These are phyloP conservation scores for Amanita subjunquillea DNA, from an alignment of 768 basidiomycete genomes.

Conservation along the genomic window DNA sequence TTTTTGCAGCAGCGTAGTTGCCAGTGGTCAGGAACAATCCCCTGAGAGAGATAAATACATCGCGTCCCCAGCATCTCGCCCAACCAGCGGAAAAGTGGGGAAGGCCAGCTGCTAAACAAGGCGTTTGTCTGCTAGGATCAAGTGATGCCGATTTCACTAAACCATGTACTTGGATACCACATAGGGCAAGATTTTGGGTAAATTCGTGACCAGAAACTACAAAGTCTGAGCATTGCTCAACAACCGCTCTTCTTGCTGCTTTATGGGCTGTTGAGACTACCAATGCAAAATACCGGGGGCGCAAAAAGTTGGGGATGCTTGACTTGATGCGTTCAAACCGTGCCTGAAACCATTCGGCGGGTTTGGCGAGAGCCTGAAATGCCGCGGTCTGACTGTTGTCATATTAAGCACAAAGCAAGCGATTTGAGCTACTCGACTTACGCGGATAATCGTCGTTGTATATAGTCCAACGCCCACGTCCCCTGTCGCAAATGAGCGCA, in stretches of 20 bases:
- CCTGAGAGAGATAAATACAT: slow-evolving; percentile 87
- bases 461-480: slow-evolving; percentile 88
- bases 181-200: slow-evolving; percentile 83
- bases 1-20: slow-evolving; percentile 73
- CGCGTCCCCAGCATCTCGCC: slow-evolving; percentile 96
- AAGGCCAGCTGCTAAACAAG: slow-evolving; percentile 88
- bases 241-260: slow-evolving; percentile 68
- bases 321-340: slow-evolving; percentile 77
- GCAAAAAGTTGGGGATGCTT: slow-evolving; percentile 73
- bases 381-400: slow-evolving; percentile 41
- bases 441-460: slow-evolving; percentile 57
- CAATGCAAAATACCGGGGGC: slow-evolving; percentile 95
- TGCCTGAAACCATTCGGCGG: slow-evolving; percentile 78
- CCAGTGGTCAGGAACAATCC: slow-evolving; percentile 94
- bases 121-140: slow-evolving; percentile 54
- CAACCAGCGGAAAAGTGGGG: slow-evolving; percentile 91
- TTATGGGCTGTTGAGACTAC: slow-evolving; percentile 89
- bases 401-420: not conserved
- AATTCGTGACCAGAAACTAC: slow-evolving; percentile 77
- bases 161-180: slow-evolving; percentile 85
- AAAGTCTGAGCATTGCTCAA: slow-evolving; percentile 88
- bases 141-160: slow-evolving; percentile 85
- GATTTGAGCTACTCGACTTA: slow-evolving; percentile 27
- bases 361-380: slow-evolving; percentile 59
- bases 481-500: slow-evolving; percentile 84